phyloP scores from a whole-genome alignment of 441 rosid species.

The Breynia disticha region DNA sequence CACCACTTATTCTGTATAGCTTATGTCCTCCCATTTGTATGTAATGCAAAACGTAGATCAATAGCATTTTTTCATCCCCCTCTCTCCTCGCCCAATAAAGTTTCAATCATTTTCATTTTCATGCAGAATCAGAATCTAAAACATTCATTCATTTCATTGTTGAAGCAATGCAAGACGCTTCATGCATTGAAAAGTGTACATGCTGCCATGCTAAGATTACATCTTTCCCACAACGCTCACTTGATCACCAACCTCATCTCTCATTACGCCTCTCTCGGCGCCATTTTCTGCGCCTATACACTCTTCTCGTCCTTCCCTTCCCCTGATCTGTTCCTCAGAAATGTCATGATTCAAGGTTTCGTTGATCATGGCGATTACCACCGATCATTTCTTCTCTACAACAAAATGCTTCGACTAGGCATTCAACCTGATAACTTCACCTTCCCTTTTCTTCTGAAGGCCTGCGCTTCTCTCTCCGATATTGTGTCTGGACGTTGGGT shows the following conservation, averaged over 20 bases:
- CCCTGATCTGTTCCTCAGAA: conserved; percentile 31
- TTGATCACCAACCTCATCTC: conserved; percentile 27
- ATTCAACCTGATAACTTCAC: conserved; percentile 49
- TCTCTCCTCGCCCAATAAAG: too few species aligned
- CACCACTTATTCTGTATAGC: neutral
- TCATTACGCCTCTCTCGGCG: conserved; percentile 24
- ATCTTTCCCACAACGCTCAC: conserved; percentile 17
- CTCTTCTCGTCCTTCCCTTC: conserved; percentile 21
- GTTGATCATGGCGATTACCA: conserved; percentile 20
- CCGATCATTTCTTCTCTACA: conserved; percentile 27
- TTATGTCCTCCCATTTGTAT: neutral
- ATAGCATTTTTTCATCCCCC: too few species aligned
- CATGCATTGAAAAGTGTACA: conserved; percentile 21
- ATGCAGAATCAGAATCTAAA: neutral
- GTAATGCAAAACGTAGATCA: neutral
- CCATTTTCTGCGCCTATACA: conserved; percentile 23
- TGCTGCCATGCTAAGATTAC: conserved; percentile 21
- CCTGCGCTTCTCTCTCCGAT: conserved; percentile 47
- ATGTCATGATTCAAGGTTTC: conserved; percentile 26
- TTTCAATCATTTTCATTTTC: too few species aligned
- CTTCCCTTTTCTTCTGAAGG: conserved; percentile 63
- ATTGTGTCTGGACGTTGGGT: conserved; percentile 39
- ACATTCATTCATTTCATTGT: conserved; percentile 15
- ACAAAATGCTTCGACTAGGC: conserved; percentile 50
- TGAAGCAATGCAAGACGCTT: conserved; percentile 23